Base-by-base conservation (phyloP, 2,329 filamentous ascomycete species). In the Penicillium sp. region DNA sequence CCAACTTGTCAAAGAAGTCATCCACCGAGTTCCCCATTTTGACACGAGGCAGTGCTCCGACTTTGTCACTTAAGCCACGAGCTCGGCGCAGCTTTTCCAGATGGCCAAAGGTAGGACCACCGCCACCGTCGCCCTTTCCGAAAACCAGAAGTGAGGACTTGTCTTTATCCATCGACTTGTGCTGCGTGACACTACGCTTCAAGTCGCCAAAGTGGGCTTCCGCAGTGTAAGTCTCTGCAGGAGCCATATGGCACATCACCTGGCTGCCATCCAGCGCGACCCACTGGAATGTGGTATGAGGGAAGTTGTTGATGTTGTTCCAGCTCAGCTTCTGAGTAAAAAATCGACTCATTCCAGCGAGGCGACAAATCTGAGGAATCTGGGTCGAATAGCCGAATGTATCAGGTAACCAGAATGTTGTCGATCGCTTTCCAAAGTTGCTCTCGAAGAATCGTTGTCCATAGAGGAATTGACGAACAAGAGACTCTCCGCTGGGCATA, bases 221-320 rank as follows among this genome's bases (percentile, higher is more conserved):
- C 2, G 94, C 90, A 5, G 93, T 97, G 73, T 99, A 97, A 0
- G 94, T 97, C 76, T 99, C 92, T 2, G 91, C 85, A 1, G 94
- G 94, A 3, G 92, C 87, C 94, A 99, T 99, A 70, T 99, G 94
- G 73, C 93, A 97, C 58, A 99, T 86, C 62, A 99, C 94, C 70
- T 97, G 94, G 68, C 90, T 96, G 54, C 94, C 93, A 72, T 99
- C 94, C 13, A 97, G 84, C 11, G 92, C 86, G 28, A 99, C 92
- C 94, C 94, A 99, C 75, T 96, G 96, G 81, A 99, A 99, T 0
- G 94, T 97, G 5, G 94, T 97, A 71, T 97, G 94, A 0, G 94
- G 94, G 77, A 97, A 99, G 69, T 90, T 96, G 78, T 97, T 97
- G 82, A 97, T 97, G 72, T 97, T 97, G 79, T 97, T 97, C 94